Base-by-base conservation (phyloP, 768 basidiomycete genomes). In the Gyrodon lividus region DNA sequence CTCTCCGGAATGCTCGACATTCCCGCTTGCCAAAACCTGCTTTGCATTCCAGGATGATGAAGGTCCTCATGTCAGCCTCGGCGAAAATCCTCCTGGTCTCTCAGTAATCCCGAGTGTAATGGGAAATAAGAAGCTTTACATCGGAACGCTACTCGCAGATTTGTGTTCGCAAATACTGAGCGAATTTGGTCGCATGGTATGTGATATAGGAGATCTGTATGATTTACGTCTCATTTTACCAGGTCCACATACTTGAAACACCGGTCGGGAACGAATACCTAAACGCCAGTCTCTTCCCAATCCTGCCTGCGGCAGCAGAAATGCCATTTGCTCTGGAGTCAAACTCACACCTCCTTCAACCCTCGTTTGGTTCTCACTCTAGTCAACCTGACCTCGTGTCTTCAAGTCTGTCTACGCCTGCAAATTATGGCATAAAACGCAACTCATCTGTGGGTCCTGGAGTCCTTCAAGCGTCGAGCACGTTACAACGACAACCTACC, bases 71-170 rank as follows among this genome's bases (percentile, higher is more conserved):
- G 69, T 81, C 26, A 80, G 83, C 52, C 72, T 81, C 30, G 77
- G 77, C 7, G 81, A 82, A 46, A 75, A 72, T 46, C 72, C 82
- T 13, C 75, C 81, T 23, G 86, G 87, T 16, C 66, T 94, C 33
- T 81, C 89, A 17, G 76, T 91, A 23, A 89, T 97, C 43, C 94
- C 93, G 3, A 82, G 79, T 55, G 80, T 84, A 59, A 90, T 93
- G 82, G 89, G 88, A 6, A 92, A 95, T 61, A 90, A 92, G 67
- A 87, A 83, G 59, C 69, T 92, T 26, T 94, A 95, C 65, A 77
- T 98, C 48, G 90, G 91, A 26, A 92, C 92, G 16, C 72, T 98
- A 37, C 70, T 99, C 49, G 92, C 92, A 16, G 92, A 93, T 63
- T 70, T 97, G 17, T 94, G 92, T 58, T 92, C 93, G 30, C 84